Evolutionary conservation across 345 rosid genomes (phyloP), one percentile per base, ranked within the genome.

Genomic region (Dovyalis caffra): DNA sequence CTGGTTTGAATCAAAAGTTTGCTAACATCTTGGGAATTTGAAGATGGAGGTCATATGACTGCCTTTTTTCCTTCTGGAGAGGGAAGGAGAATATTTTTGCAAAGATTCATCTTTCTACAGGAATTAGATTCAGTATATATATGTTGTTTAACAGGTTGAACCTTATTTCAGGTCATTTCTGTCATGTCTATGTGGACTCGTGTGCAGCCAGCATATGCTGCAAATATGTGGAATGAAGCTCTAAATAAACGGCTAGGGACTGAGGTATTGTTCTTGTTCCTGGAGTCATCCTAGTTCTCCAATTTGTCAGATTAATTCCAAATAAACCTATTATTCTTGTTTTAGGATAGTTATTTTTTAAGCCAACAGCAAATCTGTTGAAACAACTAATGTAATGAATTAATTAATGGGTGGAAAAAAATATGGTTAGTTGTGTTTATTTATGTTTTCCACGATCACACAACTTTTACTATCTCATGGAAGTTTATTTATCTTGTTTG

Each of bases 171-270:
- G 99, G 94, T 95, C 77, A 80, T 90, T 88, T 95, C 99, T 90
- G 93, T 91, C 93, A 93, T 95, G 97, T 87, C 98, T 77, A 91
- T 93, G 96, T 95, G 97, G 99, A 89, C 93, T 53, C 83, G 97
- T 71, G 87, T 95, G 85, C 98, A 95, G 89, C 97, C 98, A 14
- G 87, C 96, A 74, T 93, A 95, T 83, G 98, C 98, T 73, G 97
- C 98, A 66, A 93, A 93, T 82, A 91, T 95, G 98, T 95, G 99
- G 98, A 93, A 95, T 85, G 99, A 95, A 86, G 99, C 98, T 23
- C 83, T 93, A 34, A 95, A 95, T 84, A 93, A 93, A 82, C 91
- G 99, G 69, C 88, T 93, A 18, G 97, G 88, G 66, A 93, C 97
- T 70, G 97, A 93, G 98, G 99, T 93, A 87, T 61, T 33, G 33